These are phyloP conservation scores for Leishmania guyanensis DNA, from an alignment of 208 protist genomes.

Conservation along the genomic window DNA sequence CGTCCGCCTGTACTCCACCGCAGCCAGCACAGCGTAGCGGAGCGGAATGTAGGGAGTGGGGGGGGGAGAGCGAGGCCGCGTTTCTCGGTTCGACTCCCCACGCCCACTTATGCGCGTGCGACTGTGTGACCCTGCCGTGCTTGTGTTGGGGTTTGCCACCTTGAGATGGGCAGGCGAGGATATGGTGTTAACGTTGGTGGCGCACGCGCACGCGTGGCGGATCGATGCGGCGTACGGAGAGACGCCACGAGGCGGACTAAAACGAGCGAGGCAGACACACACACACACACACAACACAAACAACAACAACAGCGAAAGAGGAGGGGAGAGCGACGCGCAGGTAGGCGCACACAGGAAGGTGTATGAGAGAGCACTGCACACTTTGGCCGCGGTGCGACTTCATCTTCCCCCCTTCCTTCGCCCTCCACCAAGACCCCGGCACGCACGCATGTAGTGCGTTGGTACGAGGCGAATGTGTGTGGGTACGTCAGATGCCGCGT, in stretches of 20 bases:
- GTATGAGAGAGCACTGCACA: not conserved
- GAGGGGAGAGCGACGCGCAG: not conserved
- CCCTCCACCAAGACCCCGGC: not conserved
- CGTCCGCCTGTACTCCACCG: slow-evolving; percentile 46
- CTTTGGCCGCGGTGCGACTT: not conserved
- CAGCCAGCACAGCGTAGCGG: not conserved
- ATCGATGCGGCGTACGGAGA: not conserved
- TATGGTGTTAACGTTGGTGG: not conserved
- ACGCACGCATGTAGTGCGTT: not conserved
- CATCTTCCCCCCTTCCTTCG: not conserved
- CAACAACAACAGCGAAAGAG: not conserved
- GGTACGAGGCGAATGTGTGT: not conserved
- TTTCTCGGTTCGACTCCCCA: not conserved
- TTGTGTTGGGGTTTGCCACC: not conserved
- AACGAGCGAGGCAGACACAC: not conserved
- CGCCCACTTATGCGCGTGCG: not conserved
- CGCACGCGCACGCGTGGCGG: not conserved
- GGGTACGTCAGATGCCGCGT: not conserved
- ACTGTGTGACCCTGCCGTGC: not conserved
- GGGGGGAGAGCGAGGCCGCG: not conserved
- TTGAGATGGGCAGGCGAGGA: not conserved
- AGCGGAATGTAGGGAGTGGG: not conserved
- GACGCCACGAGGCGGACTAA: not conserved
- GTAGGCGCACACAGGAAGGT: not conserved
- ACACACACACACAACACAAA: not conserved